Evolutionary conservation across 2,329 filamentous ascomycete genomes (phyloP).

Genomic region (Raffaelea deltoideospora): DNA sequence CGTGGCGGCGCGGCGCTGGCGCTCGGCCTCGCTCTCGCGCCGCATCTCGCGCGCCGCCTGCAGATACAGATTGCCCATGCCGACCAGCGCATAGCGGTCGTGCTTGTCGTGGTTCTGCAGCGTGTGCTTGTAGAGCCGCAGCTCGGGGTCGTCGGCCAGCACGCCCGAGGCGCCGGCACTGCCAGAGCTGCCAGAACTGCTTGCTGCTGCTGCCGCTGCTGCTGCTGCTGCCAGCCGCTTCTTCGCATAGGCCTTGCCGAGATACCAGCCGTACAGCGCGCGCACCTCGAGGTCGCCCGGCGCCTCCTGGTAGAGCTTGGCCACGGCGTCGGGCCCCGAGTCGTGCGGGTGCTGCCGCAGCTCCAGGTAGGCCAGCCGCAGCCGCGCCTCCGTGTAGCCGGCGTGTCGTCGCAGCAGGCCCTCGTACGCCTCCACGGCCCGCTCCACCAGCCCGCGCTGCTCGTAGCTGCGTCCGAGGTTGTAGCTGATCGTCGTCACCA

Average conservation of each 20-base stretch:
- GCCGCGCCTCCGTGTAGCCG: slow-evolving; percentile 85
- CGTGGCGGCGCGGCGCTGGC: slow-evolving; percentile 72
- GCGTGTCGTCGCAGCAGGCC: slow-evolving; percentile 69
- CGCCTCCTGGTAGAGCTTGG: slow-evolving; percentile 72
- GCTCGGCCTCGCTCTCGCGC: slow-evolving; percentile 75
- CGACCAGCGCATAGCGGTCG: slow-evolving; percentile 88
- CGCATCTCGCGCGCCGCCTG: slow-evolving; percentile 86
- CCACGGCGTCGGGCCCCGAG: slow-evolving; percentile 73
- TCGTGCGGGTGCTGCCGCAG: slow-evolving; percentile 67
- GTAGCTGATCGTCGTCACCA: slow-evolving; percentile 93
- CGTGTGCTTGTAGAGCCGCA: slow-evolving; percentile 92
- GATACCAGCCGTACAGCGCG: slow-evolving; percentile 87
- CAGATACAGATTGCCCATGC: slow-evolving; percentile 90
- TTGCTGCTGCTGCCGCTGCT: too few species aligned
- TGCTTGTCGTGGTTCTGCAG: slow-evolving; percentile 92
- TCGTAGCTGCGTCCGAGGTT: slow-evolving; percentile 92
- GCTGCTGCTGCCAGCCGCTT: slow-evolving; percentile 60
- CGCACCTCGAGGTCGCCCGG: slow-evolving; percentile 81
- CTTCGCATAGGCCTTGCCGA: slow-evolving; percentile 65
- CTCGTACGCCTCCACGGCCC: slow-evolving; percentile 81
- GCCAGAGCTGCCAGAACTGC: too few species aligned
- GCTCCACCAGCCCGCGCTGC: slow-evolving; percentile 61
- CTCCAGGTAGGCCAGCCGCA: slow-evolving; percentile 79
- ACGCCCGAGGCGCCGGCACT: too few species aligned
- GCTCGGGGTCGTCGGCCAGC: slow-evolving; percentile 77